A percentile compares a stretch with the other conserved stretches of the same genome.
Conservation (phyloP, 495 filamentous ascomycete genomes). For the Emericellopsis terricola region DNA sequence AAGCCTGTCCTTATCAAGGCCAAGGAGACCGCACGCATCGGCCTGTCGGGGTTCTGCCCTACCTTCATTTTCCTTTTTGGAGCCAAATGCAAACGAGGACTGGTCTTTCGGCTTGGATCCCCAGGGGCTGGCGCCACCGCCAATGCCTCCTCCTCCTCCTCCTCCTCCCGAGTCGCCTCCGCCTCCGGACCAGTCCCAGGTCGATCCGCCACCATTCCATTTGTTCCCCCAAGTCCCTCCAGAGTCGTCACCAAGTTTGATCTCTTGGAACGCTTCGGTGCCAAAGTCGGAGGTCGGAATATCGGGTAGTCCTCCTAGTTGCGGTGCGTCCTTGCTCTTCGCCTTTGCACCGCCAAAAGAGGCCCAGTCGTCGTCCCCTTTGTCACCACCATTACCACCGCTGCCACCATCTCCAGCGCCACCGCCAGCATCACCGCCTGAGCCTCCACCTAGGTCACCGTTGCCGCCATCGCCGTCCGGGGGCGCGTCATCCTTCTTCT, state of each 20-base stretch:
- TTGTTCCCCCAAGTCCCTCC: conserved; percentile 18
- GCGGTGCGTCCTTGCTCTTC: conserved; percentile 13
- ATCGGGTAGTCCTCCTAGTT: conserved; percentile 6
- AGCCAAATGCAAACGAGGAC: background rate
- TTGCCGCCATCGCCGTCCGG: conserved; percentile 6
- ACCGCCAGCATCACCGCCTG: conserved; percentile 12
- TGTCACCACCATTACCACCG: conserved; percentile 15
- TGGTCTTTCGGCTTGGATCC: conserved; percentile 5
- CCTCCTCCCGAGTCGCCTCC: conserved; percentile 7
- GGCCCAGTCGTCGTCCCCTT: conserved; percentile 17
- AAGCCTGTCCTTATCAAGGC: conserved; percentile 18
- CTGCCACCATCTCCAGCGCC: conserved; percentile 11
- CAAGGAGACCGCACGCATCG: conserved; percentile 10
- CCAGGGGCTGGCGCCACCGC: conserved; percentile 2
- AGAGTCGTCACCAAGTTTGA: conserved; percentile 26
- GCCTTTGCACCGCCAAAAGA: conserved; percentile 26
- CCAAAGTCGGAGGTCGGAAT: conserved; percentile 5
- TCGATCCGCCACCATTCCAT: conserved; percentile 13
- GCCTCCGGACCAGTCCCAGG: conserved; percentile 15
- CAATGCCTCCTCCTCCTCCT: conserved; percentile 6
- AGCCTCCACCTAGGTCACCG: conserved; percentile 8
- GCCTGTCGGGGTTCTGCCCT: conserved; percentile 17
- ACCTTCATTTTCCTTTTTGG: conserved; percentile 6
- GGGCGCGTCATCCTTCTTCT: conserved; percentile 24
- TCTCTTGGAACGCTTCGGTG: conserved; percentile 25